Evolutionary conservation across 345 rosid genomes (phyloP).

Genomic region (Physaria fendleri): DNA sequence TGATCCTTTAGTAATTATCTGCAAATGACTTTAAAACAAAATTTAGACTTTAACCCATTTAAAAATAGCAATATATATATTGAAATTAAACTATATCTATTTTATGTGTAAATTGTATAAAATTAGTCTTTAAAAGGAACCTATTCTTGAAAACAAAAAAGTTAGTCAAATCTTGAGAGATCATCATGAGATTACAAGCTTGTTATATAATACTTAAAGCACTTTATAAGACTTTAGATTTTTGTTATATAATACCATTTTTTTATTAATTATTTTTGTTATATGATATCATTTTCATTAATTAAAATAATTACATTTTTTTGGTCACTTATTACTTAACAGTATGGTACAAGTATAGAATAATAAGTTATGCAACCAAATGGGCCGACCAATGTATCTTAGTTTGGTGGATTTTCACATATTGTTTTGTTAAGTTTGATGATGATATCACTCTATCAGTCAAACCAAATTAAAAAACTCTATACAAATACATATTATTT

Average conservation of each 20-base stretch:
- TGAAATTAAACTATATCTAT: neutral
- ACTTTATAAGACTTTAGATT: neutral
- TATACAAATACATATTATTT: neutral
- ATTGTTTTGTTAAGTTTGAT: slow-evolving; percentile 23
- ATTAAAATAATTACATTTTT: neutral
- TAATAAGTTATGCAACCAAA: slow-evolving; percentile 19
- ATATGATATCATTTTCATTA: neutral
- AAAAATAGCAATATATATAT: neutral
- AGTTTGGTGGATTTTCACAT: slow-evolving; percentile 31
- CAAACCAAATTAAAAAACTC: too few relatives aligned
- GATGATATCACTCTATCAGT: slow-evolving; percentile 14
- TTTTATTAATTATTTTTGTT: neutral
- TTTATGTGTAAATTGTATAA: neutral
- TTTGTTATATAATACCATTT: neutral
- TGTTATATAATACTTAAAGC: neutral
- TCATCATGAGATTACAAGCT: neutral
- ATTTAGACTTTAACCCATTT: neutral
- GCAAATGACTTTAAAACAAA: too few relatives aligned
- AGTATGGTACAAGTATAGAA: slow-evolving; percentile 12
- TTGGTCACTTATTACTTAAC: neutral
- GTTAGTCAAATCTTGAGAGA: neutral
- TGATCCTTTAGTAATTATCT: too few relatives aligned
- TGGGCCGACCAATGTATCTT: slow-evolving; percentile 31
- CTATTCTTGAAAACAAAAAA: too few relatives aligned
- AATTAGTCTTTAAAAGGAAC: neutral